phyloP scores from a whole-genome alignment of 768 basidiomycete genomes.

The Russula sp. region DNA sequence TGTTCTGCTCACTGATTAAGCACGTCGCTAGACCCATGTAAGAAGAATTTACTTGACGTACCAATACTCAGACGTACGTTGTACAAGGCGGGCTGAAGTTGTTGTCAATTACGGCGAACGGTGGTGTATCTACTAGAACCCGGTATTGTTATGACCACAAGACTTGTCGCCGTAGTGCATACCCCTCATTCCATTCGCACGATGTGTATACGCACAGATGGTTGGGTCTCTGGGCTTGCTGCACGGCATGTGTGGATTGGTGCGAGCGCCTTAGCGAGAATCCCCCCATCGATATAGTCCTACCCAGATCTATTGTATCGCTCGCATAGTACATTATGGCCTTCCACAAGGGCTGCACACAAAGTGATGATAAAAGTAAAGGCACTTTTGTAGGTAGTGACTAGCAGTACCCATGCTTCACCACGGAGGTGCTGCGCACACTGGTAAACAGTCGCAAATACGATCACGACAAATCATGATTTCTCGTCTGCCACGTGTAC shows the following conservation, averaged over 20 bases:
- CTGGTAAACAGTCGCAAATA: no score
- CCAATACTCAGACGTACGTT: slow-evolving; percentile 41
- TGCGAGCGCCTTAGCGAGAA: slow-evolving; percentile 19
- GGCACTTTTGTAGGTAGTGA: no score
- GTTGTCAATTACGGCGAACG: slow-evolving; percentile 32
- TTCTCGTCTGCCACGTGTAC: no score
- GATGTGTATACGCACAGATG: not conserved
- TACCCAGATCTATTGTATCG: slow-evolving; percentile 16
- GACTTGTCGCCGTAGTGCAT: not conserved
- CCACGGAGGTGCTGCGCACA: no score
- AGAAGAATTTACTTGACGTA: slow-evolving; percentile 28
- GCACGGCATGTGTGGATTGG: slow-evolving; percentile 38
- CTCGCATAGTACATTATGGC: slow-evolving; percentile 1
- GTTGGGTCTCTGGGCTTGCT: slow-evolving; percentile 21
- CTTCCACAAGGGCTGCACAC: not conserved
- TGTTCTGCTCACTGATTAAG: slow-evolving; percentile 21
- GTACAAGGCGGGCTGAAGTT: slow-evolving; percentile 42
- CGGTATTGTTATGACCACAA: slow-evolving; percentile 38
- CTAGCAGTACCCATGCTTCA: no score
- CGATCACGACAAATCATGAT: no score
- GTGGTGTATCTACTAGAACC: slow-evolving; percentile 25
- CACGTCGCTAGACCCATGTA: not conserved
- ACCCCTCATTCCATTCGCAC: not conserved
- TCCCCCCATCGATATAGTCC: slow-evolving; percentile 5
- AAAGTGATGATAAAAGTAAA: no score